Base-by-base conservation (phyloP, 2,329 filamentous ascomycete genomes). In the Penicillium sp. region DNA sequence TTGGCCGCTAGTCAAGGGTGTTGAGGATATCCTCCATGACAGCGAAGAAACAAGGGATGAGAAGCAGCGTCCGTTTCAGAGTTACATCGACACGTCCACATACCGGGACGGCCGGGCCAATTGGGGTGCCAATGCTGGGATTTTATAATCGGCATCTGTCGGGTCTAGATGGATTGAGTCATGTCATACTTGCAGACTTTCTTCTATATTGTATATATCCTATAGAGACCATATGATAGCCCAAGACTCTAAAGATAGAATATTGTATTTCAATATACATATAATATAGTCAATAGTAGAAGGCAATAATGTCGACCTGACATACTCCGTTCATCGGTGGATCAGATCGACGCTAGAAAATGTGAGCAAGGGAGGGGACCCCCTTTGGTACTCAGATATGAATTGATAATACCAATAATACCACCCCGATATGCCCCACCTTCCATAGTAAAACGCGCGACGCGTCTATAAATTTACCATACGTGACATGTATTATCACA, bases 401-500 rank as follows among this genome's bases (percentile, higher is more conserved):
- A 49, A 48, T 29, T 50, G 1, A 39, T 27, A 27, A 11, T 57
- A 58, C 51, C 10, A 39, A 23, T n/a, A 40, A 50, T 52, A 45
- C 48, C 10, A 27, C 7, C 27, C 23, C 0, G 9, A 34, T n/a
- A 21, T 16, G n/a, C 27, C 48, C 27, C n/a, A 10, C 10, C 23
- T 6, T 7, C 2, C 31, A 58, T 57, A 45, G 0, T 45, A 64
- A 59, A 58, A 70, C 69, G 69, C 69, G 70, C 53, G 65, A 68
- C 66, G 65, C 64, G 67, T 55, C 46, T 54, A 59, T 58, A 58
- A 55, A 10, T n/a, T 60, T 62, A 71, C 70, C 60, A 69, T 72
- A 72, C 68, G 50, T 62, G 59, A 70, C 65, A 34, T 8, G 57
- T 57, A 54, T 33, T 34, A 33, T 45, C 33, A 45, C 45, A 59